A percentile compares a stretch with the other conserved stretches of the same genome.
These are phyloP conservation scores for Tirmania nivea DNA, from an alignment of 495 filamentous ascomycete genomes.

Conservation along the genomic window DNA sequence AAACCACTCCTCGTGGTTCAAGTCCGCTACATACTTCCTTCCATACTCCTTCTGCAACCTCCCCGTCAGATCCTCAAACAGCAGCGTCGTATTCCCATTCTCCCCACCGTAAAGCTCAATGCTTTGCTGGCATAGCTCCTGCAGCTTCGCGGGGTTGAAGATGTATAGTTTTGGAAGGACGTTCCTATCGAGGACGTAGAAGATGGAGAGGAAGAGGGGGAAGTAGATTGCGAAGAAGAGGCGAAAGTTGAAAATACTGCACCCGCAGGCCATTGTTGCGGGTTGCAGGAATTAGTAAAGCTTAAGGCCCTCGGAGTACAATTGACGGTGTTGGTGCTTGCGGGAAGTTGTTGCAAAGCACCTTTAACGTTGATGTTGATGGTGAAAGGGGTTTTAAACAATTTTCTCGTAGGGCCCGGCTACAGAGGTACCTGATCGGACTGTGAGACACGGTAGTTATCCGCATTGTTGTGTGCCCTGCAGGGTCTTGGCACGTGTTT, in stretches of 20 bases:
- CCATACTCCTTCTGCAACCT: slow-evolving; percentile 26
- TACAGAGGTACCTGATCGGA: too few relatives aligned
- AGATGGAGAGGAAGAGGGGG: slow-evolving; percentile 26
- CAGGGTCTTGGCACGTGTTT: too few relatives aligned
- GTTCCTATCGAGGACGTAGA: slow-evolving; percentile 41
- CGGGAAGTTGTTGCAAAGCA: too few relatives aligned
- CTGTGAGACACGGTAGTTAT: too few relatives aligned
- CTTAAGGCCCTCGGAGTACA: too few relatives aligned
- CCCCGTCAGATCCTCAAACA: slow-evolving; percentile 28
- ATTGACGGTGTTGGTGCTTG: too few relatives aligned
- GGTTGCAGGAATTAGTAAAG: too few relatives aligned
- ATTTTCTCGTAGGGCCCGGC: too few relatives aligned
- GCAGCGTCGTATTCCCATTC: slow-evolving; percentile 31
- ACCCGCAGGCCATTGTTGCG: too few relatives aligned
- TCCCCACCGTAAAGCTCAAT: slow-evolving; percentile 50
- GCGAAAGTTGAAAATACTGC: not conserved
- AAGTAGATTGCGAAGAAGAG: not conserved
- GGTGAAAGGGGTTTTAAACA: too few relatives aligned
- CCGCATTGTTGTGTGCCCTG: too few relatives aligned
- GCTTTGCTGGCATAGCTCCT: slow-evolving; percentile 41
- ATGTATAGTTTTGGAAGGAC: slow-evolving; percentile 57
- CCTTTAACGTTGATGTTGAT: too few relatives aligned
- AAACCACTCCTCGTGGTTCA: slow-evolving; percentile 39
- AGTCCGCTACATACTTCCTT: slow-evolving; percentile 31
- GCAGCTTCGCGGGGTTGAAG: slow-evolving; percentile 44